Base-by-base conservation (phyloP, 345 rosid genomes). In the Brassica carinata region DNA sequence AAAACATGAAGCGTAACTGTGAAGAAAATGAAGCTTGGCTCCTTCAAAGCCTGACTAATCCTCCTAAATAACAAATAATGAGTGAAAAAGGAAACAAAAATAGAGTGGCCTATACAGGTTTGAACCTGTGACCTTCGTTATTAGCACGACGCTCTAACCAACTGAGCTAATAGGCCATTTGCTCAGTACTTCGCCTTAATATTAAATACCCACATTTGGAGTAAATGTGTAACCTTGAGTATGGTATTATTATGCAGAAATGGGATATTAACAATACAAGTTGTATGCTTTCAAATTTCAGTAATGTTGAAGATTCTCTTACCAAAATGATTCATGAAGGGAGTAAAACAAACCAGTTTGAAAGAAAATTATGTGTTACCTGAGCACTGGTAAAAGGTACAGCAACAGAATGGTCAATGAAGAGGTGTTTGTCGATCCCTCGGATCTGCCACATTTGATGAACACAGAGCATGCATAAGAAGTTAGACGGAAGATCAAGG, bases 131-230 rank as follows among this genome's bases (percentile, higher is more conserved):
- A 90, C 97, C 93, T 89, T 90, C 90, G 94, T 91, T 87, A 91
- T 89, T 93, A 90, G 92, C 94, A 91, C 91, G 89, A 91, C 93
- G 91, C 93, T 93, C 89, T 91, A 89, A 93, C 98, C 94, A 70
- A 77, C 81, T 70, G 68, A 79, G 82, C 82, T 73, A 78, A 78
- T 71, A 43, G 81, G 76, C 76, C 81, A 15, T 8, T 19, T 19
- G 29, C 4, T 4, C 53, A 8, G 3, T 9, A 8, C 0, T 11
- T 2, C 4, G 48, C 9, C 48, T 9, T 40, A 40, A 40, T 38
- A 33, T 33, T 4, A 33, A 33, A 33, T 23, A 33, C 7, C 6
- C 1, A 33, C 36, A 6, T 33, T 33, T 38, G 8, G 43, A 38
- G 43, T 38, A 38, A 7, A 38, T 38, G 9, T 38, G 43, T 8